Percentiles rank a stretch among this genome's conserved stretches.
phyloP scores from a whole-genome alignment of 345 rosid genomes.

The Dipteronia sinensis region DNA sequence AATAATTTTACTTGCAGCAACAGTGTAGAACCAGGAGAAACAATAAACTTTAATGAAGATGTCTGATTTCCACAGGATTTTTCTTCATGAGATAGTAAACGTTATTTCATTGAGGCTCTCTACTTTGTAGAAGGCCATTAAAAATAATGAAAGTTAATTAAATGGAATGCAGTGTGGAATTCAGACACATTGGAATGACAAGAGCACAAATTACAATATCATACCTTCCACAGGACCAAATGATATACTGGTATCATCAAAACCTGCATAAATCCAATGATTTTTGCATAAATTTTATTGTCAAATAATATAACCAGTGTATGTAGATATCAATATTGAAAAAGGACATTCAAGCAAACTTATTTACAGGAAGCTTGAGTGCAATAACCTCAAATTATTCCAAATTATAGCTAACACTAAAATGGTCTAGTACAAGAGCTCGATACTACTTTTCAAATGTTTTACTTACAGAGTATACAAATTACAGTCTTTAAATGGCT shows the following conservation, averaged over 20 bases:
- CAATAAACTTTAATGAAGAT: neutral
- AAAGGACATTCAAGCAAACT: conserved; percentile 2
- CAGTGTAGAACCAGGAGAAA: too few species aligned
- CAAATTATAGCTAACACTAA: neutral
- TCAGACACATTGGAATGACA: conserved; percentile 5
- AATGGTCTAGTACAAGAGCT: neutral
- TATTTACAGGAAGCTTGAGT: conserved; percentile 9
- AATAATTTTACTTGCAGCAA: neutral
- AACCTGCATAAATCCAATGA: conserved; percentile 57
- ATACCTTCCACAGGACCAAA: conserved; percentile 97
- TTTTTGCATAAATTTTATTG: conserved; percentile 7
- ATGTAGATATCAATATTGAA: neutral
- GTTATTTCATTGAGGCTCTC: neutral
- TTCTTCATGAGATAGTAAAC: neutral
- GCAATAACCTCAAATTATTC: conserved; percentile 4
- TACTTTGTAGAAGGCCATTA: neutral
- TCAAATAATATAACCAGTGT: neutral
- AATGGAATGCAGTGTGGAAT: neutral
- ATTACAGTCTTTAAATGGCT: too few species aligned
- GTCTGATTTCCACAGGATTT: neutral
- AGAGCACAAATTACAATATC: conserved; percentile 20
- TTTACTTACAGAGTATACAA: conserved; percentile 5
- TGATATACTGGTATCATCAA: conserved; percentile 78
- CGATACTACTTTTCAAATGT: neutral
- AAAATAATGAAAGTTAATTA: neutral